Base-by-base conservation (phyloP, 148 eudicot species). In the Heliosperma pusillum region DNA sequence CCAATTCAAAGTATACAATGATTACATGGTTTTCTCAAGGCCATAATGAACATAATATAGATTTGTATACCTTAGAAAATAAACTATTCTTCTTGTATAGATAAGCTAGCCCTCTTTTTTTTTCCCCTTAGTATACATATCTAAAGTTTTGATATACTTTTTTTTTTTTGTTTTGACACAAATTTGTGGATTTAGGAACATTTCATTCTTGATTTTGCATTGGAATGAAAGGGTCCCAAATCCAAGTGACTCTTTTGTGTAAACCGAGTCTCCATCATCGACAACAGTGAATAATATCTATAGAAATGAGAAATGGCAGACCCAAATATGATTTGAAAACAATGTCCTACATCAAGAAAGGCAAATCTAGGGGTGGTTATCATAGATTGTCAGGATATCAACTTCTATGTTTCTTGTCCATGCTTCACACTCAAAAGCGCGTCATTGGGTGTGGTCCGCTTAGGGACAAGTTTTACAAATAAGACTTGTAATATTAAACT, bases 71-170 rank as follows among this genome's bases (percentile, higher is more conserved):
- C 76, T 16, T 81, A 72, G 83, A 65, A 13, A 72, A 81, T 81
- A 81, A 80, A 61, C 71, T 73, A 29, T 10, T 58, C 77, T 72
- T 85, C 77, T 72, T 85, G 85, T 80, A 85, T 73, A 85, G 84
- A 62, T 15, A 69, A 67, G 77, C 24, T 72, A 78, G 66, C 76
- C 70, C 45, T 60, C 67, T 62, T 61, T 74, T 60, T 45, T 25
- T n/a, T n/a, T n/a, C n/a, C n/a, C n/a, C n/a, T n/a, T n/a, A 68
- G 76, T 76, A 80, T 75, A 56, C 66, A 72, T 62, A 40, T 53
- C 73, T 44, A 56, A 66, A 26, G 40, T 55, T 40, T 70, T 69
- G 61, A 50, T 66, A 40, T 36, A 71, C 17, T 30, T 44, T 8
- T 3, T 25, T 22, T 40, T 57, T n/a, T 30, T 44, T 8, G 7